These are phyloP conservation scores for Microcera coccophila DNA, from an alignment of 2,329 filamentous ascomycete species.

Conservation along the genomic window DNA sequence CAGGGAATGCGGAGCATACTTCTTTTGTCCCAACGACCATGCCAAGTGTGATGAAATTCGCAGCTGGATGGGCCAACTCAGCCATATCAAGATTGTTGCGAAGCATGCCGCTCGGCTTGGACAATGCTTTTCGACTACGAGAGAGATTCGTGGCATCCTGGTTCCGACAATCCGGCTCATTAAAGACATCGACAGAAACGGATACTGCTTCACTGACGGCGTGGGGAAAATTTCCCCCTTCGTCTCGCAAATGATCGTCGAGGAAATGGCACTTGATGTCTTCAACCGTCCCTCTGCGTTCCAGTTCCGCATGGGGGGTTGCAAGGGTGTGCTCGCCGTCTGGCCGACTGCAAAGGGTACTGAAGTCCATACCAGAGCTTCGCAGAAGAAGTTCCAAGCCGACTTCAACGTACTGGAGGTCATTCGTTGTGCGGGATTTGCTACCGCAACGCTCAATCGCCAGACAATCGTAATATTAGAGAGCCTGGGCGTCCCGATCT, in stretches of 20 bases:
- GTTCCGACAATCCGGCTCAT: constrained; percentile 59
- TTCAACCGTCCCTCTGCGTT: constrained; percentile 70
- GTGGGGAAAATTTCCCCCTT: constrained; percentile 86
- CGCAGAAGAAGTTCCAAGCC: constrained; percentile 82
- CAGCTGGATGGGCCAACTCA: constrained; percentile 80
- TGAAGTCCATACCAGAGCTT: constrained; percentile 74
- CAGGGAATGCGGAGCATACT: constrained; percentile 85
- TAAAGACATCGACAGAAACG: constrained; percentile 65
- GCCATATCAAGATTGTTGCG: constrained; percentile 75
- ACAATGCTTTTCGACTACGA: constrained; percentile 93
- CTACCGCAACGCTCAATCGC: constrained; percentile 77
- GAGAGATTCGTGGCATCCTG: constrained; percentile 62
- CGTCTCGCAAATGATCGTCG: constrained; percentile 68
- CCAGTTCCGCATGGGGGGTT: constrained; percentile 89
- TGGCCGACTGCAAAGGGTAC: constrained; percentile 64
- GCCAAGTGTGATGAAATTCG: constrained; percentile 74
- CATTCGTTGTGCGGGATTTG: constrained; percentile 72
- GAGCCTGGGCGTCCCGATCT: constrained; percentile 65
- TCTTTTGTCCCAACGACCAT: constrained; percentile 71
- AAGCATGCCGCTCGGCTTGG: constrained; percentile 87
- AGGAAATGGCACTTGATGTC: constrained; percentile 61
- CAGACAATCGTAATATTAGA: constrained; percentile 87
- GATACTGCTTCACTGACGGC: constrained; percentile 80
- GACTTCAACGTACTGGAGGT: constrained; percentile 74
- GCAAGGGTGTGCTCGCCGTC: constrained; percentile 80